A percentile compares a stretch with the other conserved stretches of the same genome.
Conservation (phyloP, 495 filamentous ascomycete species). For the Terfezia claveryi region DNA sequence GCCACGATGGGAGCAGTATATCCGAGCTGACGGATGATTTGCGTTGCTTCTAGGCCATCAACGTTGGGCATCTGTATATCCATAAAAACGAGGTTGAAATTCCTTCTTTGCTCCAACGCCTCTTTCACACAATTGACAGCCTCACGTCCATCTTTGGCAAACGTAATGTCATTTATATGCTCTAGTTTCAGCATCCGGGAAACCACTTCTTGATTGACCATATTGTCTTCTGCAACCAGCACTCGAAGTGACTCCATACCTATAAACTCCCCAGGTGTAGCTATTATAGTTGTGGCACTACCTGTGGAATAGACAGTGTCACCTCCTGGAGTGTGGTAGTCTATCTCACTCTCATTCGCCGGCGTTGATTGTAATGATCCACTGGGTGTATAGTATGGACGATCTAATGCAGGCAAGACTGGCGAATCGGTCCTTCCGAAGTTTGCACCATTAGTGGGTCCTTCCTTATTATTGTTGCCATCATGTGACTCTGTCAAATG, state of each 20-base stretch:
- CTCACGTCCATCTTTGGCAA: slow-evolving; percentile 75
- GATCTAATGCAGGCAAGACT: not conserved
- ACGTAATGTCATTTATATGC: slow-evolving; percentile 47
- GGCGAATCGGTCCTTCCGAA: not conserved
- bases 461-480: slow-evolving; percentile 6
- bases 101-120: slow-evolving; percentile 45
- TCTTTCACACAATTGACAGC: slow-evolving; percentile 67
- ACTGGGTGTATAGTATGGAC: not conserved
- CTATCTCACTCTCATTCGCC: too few species aligned
- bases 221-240: slow-evolving; percentile 86
- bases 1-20: slow-evolving; percentile 81
- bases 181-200: slow-evolving; percentile 50
- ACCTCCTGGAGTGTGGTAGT: not conserved
- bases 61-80: slow-evolving; percentile 64
- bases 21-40: slow-evolving; percentile 68
- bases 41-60: slow-evolving; percentile 68
- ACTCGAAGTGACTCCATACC: slow-evolving; percentile 42
- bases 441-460: slow-evolving; percentile 16
- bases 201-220: slow-evolving; percentile 86
- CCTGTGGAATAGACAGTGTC: not conserved
- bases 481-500: too few species aligned
- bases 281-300: not conserved
- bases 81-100: slow-evolving; percentile 1
- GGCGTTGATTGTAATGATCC: too few species aligned
- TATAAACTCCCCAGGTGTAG: not conserved